Conservation (phyloP, 495 filamentous ascomycete genomes). For the Hypoxylon trugodes region DNA sequence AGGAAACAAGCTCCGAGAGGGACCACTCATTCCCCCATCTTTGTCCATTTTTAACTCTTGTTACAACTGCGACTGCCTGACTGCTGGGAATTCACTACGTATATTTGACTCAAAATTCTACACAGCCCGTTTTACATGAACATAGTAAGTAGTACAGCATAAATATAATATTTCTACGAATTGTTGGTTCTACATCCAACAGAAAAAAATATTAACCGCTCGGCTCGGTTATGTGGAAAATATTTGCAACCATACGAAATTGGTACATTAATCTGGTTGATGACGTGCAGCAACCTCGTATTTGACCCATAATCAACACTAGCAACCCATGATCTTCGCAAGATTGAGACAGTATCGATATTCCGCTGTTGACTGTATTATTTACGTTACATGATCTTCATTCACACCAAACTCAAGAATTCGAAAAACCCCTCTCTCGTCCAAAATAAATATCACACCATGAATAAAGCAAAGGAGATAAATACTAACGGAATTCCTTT, state of each 20-base stretch:
- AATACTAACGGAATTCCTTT: not conserved
- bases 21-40: constrained; percentile 19
- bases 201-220: constrained; percentile 14
- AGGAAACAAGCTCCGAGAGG: constrained; percentile 34
- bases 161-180: too few relatives aligned
- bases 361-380: constrained; percentile 8
- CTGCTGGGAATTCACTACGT: not conserved
- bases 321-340: constrained; percentile 29
- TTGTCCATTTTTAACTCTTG: not conserved
- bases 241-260: constrained; percentile 16
- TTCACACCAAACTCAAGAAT: constrained; percentile 10
- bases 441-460: not conserved
- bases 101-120: not conserved
- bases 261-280: constrained; percentile 17
- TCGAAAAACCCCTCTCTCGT: constrained; percentile 1
- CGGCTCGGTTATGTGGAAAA: constrained; percentile 11
- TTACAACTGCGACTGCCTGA: not conserved
- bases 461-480: not conserved
- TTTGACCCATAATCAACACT: constrained; percentile 35
- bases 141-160: too few relatives aligned
- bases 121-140: not conserved
- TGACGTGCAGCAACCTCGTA: constrained; percentile 41
- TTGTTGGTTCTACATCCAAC: not conserved
- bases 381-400: constrained; percentile 18
- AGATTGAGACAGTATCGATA: constrained; percentile 20